These are phyloP conservation scores for Mycoemilia scoparia DNA, from an alignment of 192 early-diverging fungal genomes.

Conservation along the genomic window DNA sequence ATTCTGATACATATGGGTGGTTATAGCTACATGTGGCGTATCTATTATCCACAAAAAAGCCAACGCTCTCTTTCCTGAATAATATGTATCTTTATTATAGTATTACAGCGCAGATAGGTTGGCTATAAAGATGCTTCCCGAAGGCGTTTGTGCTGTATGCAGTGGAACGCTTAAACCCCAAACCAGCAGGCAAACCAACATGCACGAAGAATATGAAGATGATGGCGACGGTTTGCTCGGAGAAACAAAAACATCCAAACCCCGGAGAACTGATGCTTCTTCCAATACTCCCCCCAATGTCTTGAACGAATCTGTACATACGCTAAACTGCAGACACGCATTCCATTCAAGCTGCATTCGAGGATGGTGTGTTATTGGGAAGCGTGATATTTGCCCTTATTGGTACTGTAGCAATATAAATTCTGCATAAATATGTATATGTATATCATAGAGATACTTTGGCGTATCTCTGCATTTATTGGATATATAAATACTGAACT, in stretches of 20 bases:
- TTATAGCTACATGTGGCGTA: no score
- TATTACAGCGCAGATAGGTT: constrained; percentile 6
- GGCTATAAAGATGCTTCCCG: constrained; percentile 15
- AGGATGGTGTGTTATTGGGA: constrained; percentile 32
- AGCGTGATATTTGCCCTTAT: constrained; percentile 28
- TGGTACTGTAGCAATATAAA: no score
- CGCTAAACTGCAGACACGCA: constrained; percentile 17
- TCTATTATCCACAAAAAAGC: no score
- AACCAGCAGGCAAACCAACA: not conserved
- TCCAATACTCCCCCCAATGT: no score
- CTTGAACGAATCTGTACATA: constrained; percentile 15
- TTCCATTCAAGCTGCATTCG: constrained; percentile 33
- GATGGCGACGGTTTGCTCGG: not conserved
- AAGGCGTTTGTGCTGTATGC: constrained; percentile 21
- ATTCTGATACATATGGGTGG: no score
- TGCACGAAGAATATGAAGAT: not conserved
- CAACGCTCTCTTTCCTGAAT: no score
- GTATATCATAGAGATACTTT: no score
- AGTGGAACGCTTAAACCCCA: constrained; percentile 7
- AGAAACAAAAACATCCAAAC: not conserved
- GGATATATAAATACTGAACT: no score
- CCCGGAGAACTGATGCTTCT: not conserved
- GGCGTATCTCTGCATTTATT: no score
- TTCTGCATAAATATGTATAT: no score
- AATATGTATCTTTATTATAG: no score